phyloP scores from a whole-genome alignment of 106 monocot species.

The Gastrodia elata region DNA sequence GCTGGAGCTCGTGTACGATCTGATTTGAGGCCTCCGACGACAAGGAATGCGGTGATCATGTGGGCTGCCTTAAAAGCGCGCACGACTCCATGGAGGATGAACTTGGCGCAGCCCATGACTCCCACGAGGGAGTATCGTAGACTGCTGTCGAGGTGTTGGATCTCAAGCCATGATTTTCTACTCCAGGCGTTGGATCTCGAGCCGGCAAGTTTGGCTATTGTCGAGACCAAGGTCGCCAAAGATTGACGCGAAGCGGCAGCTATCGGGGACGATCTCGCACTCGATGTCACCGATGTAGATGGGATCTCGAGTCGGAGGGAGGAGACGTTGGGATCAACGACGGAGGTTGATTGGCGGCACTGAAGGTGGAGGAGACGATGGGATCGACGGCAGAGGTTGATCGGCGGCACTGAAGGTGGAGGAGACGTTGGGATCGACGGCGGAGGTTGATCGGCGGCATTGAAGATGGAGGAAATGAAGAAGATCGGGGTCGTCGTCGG shows the following conservation, averaged over 20 bases:
- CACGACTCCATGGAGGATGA: constrained; percentile 64
- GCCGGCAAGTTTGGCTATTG: constrained; percentile 31
- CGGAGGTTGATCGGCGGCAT: constrained; percentile 23
- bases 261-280: constrained; percentile 44
- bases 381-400: too few relatives aligned
- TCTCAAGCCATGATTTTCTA: constrained; percentile 64
- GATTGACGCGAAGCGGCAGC: constrained; percentile 24
- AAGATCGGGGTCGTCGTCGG: constrained; percentile 44
- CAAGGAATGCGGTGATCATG: constrained; percentile 66
- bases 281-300: constrained; percentile 48
- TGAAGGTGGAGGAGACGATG: too few relatives aligned
- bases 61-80: constrained; percentile 61
- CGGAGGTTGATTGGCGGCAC: too few relatives aligned
- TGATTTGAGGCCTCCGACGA: constrained; percentile 40
- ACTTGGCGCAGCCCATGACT: constrained; percentile 66
- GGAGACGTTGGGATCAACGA: too few relatives aligned
- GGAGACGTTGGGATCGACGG: constrained; percentile 18
- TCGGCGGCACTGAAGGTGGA: too few relatives aligned
- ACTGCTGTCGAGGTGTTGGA: constrained; percentile 28
- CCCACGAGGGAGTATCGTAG: constrained; percentile 51
- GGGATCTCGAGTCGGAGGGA: constrained; percentile 34
- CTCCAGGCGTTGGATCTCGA: constrained; percentile 65
- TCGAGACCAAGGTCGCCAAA: constrained; percentile 39
- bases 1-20: constrained; percentile 72
- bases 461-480: constrained; percentile 38